These are phyloP conservation scores for Penicillium bovifimosum DNA, from an alignment of 495 filamentous ascomycete species.

Conservation along the genomic window DNA sequence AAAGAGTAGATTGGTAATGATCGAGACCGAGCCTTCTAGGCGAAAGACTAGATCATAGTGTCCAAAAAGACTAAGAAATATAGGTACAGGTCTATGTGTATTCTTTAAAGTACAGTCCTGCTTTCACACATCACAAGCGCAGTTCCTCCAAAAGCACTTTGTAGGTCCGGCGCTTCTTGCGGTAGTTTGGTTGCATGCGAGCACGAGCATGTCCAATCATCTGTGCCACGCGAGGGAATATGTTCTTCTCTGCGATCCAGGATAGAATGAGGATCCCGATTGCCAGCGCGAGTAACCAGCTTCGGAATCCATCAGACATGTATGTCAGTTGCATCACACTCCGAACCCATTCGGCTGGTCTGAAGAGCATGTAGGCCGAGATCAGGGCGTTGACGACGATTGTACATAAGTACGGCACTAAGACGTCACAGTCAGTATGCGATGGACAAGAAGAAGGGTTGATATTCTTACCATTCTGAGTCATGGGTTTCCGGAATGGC, in stretches of 20 bases:
- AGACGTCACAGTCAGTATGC: conserved; percentile 1
- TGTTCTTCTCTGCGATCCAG: conserved; percentile 62
- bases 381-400: conserved; percentile 61
- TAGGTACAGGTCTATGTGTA: conserved; percentile 8
- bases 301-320: conserved; percentile 64
- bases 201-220: conserved; percentile 55
- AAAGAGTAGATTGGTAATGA: not conserved
- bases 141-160: conserved; percentile 75
- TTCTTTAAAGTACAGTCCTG: conserved; percentile 13
- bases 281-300: conserved; percentile 63
- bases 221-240: conserved; percentile 68
- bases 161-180: conserved; percentile 80
- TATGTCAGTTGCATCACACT: conserved; percentile 80
- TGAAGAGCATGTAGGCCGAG: conserved; percentile 69
- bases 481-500: conserved; percentile 80
- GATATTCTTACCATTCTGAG: conserved; percentile 61
- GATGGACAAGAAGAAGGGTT: not conserved
- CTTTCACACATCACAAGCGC: conserved; percentile 32
- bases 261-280: conserved; percentile 58
- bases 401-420: conserved; percentile 69
- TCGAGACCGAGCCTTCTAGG: not conserved
- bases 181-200: conserved; percentile 47
- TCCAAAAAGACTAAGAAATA: not conserved
- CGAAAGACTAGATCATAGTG: not conserved
- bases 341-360: conserved; percentile 60